Conservation (phyloP, 495 filamentous ascomycete genomes). For the Endocarpon pusillum region DNA sequence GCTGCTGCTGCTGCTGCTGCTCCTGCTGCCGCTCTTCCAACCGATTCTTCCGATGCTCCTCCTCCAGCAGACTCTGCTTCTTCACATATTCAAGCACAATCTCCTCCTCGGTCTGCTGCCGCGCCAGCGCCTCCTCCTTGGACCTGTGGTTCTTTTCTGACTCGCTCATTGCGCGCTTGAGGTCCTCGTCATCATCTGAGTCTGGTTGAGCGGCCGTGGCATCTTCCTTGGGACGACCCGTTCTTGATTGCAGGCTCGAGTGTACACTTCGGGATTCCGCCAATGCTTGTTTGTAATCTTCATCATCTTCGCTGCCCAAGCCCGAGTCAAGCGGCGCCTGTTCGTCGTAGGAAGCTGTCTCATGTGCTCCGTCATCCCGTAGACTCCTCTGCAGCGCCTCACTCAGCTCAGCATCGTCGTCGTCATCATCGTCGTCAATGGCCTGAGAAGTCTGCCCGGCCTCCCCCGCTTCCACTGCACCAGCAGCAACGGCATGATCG, state of each 20-base stretch:
- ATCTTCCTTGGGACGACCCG: neutral
- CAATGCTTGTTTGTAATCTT: constrained; percentile 20
- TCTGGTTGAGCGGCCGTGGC: neutral
- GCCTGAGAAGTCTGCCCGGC: constrained; percentile 12
- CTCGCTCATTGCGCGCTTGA: constrained; percentile 28
- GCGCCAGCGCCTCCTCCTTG: constrained; percentile 20
- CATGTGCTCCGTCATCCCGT: neutral
- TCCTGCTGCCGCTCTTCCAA: too few relatives aligned
- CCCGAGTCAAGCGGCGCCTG: constrained; percentile 17
- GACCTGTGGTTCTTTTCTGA: constrained; percentile 20
- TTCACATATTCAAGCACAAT: constrained; percentile 63
- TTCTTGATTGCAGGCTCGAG: neutral
- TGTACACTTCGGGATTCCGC: constrained; percentile 12
- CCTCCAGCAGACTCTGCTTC: constrained; percentile 56
- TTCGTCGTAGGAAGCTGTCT: constrained; percentile 3
- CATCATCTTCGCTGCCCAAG: constrained; percentile 21
- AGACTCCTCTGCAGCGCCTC: constrained; percentile 8
- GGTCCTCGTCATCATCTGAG: constrained; percentile 12
- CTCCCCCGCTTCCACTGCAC: constrained; percentile 18
- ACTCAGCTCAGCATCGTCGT: constrained; percentile 7
- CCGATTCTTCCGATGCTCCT: constrained; percentile 27
- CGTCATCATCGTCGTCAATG: constrained; percentile 19
- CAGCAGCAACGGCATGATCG: constrained; percentile 14
- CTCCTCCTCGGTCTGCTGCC: constrained; percentile 45
- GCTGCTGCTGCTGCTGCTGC: neutral